phyloP scores from a whole-genome alignment of 805 yeast species.

The Saccharomycopsis sp. region DNA sequence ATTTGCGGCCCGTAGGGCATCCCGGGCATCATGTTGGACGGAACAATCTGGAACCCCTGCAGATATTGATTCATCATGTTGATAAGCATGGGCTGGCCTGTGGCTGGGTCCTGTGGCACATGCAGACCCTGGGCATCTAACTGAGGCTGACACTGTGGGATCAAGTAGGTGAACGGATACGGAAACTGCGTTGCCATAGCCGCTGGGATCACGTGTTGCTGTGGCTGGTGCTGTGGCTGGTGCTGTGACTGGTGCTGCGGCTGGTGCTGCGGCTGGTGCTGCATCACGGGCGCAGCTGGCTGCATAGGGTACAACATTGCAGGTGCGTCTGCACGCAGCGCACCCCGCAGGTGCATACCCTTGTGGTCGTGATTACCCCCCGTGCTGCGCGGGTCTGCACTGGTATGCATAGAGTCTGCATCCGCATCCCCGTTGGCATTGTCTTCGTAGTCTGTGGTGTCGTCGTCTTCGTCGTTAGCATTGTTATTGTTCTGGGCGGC shows the following conservation, averaged over 20 bases:
- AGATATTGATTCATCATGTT: not conserved
- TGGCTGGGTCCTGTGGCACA: not conserved
- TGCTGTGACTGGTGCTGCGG: slow-evolving; percentile 2
- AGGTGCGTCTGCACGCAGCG: not conserved
- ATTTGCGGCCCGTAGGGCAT: not conserved
- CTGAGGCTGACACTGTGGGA: not conserved
- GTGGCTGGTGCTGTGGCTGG: not conserved
- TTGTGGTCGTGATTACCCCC: too few species aligned
- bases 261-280: not conserved
- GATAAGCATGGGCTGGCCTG: not conserved
- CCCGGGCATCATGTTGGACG: not conserved
- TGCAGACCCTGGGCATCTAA: not conserved
- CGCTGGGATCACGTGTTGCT: not conserved
- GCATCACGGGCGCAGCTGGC: too few species aligned
- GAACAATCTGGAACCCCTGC: not conserved
- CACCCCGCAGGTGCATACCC: too few species aligned
- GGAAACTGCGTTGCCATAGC: too few species aligned
- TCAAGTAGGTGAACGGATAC: not conserved
- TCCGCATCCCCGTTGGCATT: not conserved
- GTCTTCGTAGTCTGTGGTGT: not conserved
- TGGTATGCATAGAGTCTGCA: not conserved
- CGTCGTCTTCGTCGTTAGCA: not conserved
- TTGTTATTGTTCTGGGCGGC: too few species aligned
- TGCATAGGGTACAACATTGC: not conserved
- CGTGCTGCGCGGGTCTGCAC: too few species aligned